Evolutionary conservation across 139 green algal species (phyloP), one percentile per base, ranked within the genome.

Genomic region (Micromonas commoda): DNA sequence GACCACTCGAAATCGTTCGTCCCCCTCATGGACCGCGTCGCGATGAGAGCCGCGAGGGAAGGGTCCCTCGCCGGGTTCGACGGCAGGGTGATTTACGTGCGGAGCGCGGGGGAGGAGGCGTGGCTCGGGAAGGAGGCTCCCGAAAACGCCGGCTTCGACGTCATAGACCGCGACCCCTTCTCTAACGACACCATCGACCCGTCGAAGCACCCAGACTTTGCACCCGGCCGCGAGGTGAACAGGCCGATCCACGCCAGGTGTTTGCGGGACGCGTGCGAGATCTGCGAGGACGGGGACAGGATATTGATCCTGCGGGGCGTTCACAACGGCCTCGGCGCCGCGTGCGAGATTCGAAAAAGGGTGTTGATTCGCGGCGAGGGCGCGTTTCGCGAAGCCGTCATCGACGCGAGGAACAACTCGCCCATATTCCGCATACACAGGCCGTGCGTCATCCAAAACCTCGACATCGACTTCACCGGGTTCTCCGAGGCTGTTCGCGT

Each of bases 311-410:
- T 81, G 13, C 61, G 71, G 0, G 89, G 89, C 23, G 81, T 83
- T 6, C 89, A 92, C 84, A 91, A 91, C 75, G 86, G 81, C 29
- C 71, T 86, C 61, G 89, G 85, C 45, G 45, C 86, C 53, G 72
- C 61, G 2, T 51, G 86, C 31, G 75, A 81, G 6, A 52, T 92
- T 3, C 73, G 71, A 45, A 91, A 91, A 80, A 81, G 88, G 1
- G 34, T 92, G 24, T 65, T 91, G 31, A 90, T 92, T 29, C 67
- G 82, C n/a, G 87, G 88, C 16, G 80, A 87, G 71, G 88, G 88
- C 0, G 26, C 4, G n/a, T 57, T 90, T 51, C 82, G 81, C 23
- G 87, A 92, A 37, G 81, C 83, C 0, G 77, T 75, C 5, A 70
- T 91, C 3, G 88, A 92, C 80, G 80, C 86, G 52, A 82, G 88